These are phyloP conservation scores for Knufia fluminis DNA, from an alignment of 2,329 filamentous ascomycete genomes.

Conservation along the genomic window DNA sequence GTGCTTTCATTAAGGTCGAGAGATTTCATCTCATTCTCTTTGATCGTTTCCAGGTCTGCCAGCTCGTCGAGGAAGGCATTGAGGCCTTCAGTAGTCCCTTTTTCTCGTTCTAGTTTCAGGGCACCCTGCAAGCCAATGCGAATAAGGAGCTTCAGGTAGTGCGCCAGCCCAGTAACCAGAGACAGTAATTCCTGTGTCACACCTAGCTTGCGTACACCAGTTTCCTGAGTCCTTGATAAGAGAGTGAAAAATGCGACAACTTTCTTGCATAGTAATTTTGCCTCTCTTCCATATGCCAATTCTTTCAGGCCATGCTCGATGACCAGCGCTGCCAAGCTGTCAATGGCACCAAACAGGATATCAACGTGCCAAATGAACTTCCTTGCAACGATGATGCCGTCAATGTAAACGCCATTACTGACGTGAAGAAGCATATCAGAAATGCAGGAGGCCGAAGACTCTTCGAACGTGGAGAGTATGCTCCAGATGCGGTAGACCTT, in stretches of 20 bases:
- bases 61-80: slow-evolving; percentile 77
- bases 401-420: slow-evolving; percentile 92
- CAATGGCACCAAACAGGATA: slow-evolving; percentile 78
- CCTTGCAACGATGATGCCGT: slow-evolving; percentile 88
- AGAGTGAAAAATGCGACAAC: slow-evolving; percentile 96
- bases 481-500: slow-evolving; percentile 99
- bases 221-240: slow-evolving; percentile 88
- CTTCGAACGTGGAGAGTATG: slow-evolving; percentile 90
- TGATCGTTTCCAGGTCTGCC: slow-evolving; percentile 67
- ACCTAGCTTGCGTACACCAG: slow-evolving; percentile 77
- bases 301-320: slow-evolving; percentile 64
- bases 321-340: slow-evolving; percentile 71
- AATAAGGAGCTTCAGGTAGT: slow-evolving; percentile 95
- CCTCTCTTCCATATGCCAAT: slow-evolving; percentile 83
- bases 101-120: slow-evolving; percentile 81
- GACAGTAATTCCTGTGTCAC: slow-evolving; percentile 98
- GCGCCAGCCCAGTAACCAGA: slow-evolving; percentile 86
- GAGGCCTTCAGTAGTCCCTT: slow-evolving; percentile 62
- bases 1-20: slow-evolving; percentile 58
- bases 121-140: slow-evolving; percentile 92
- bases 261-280: slow-evolving; percentile 99
- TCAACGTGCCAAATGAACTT: slow-evolving; percentile 96
- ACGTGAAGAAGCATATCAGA: slow-evolving; percentile 98
- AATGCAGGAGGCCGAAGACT: slow-evolving; percentile 94
- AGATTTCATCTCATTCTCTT: slow-evolving; percentile 57